Conservation (phyloP, 257 asterid species). For the Capsicum rhomboideum region DNA sequence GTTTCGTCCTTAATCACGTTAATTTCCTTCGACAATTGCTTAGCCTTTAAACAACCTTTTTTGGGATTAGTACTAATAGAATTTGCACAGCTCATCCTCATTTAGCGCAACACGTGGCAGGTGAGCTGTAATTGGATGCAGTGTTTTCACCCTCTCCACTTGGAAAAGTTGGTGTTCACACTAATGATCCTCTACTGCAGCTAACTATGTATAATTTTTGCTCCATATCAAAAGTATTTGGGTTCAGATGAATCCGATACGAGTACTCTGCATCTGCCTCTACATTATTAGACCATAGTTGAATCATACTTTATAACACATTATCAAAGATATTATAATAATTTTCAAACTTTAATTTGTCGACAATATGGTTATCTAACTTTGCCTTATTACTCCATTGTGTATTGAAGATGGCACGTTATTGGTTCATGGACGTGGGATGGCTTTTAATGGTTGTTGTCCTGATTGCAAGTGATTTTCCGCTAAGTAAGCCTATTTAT, state of each 20-base stretch:
- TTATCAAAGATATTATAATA: too few species aligned
- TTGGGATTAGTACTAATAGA: background rate
- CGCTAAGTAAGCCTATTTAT: constrained; percentile 40
- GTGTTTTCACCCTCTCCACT: background rate
- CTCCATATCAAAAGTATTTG: too few species aligned
- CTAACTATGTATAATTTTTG: too few species aligned
- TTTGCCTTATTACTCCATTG: background rate
- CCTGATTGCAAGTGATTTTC: constrained; percentile 78
- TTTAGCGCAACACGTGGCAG: background rate
- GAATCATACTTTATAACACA: too few species aligned
- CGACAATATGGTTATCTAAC: background rate
- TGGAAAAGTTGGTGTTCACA: background rate
- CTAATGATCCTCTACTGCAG: too few species aligned
- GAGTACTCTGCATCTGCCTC: too few species aligned
- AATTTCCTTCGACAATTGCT: background rate
- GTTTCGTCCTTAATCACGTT: background rate
- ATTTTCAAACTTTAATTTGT: background rate
- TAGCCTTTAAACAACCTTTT: background rate
- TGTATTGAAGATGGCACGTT: constrained; percentile 59
- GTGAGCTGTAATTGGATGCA: background rate
- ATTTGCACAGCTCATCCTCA: background rate
- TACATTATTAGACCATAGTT: too few species aligned
- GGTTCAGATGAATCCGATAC: too few species aligned
- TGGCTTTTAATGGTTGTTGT: constrained; percentile 84
- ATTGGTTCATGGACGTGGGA: constrained; percentile 90